Percentiles rank a stretch among this genome's conserved stretches.
Conservation (phyloP, 495 filamentous ascomycete species). For the Podospora conica region DNA sequence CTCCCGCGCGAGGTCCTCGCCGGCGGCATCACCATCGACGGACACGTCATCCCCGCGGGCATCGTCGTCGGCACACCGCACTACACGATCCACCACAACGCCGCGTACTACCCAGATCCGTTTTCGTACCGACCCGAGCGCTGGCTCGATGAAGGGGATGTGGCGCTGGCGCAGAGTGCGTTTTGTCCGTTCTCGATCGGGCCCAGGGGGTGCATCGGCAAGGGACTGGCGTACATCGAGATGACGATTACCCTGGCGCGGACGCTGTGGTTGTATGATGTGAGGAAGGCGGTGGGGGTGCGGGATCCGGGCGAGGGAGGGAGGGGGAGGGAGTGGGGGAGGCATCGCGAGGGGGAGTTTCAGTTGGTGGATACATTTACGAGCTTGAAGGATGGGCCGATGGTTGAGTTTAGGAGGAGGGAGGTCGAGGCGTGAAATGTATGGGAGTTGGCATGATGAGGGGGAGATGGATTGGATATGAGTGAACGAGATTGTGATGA, state of each 20-base stretch:
- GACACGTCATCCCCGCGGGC: constrained; percentile 47
- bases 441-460: too few relatives aligned
- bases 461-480: background rate
- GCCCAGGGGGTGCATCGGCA: constrained; percentile 53
- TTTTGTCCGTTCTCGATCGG: constrained; percentile 56
- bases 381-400: constrained; percentile 50
- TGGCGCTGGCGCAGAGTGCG: constrained; percentile 42
- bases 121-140: constrained; percentile 50
- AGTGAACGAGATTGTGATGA: background rate
- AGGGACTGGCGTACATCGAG: constrained; percentile 50
- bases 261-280: constrained; percentile 43
- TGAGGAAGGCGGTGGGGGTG: constrained; percentile 37
- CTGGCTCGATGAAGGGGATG: constrained; percentile 44
- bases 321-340: constrained; percentile 38
- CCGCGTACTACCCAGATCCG: constrained; percentile 46
- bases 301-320: constrained; percentile 38
- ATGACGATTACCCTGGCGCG: constrained; percentile 45
- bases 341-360: constrained; percentile 43
- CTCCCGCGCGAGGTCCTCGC: constrained; percentile 56
- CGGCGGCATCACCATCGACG: constrained; percentile 55
- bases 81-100: constrained; percentile 53
- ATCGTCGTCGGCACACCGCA: constrained; percentile 48
- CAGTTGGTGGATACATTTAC: constrained; percentile 55
- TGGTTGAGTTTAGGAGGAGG: constrained; percentile 48
- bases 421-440: constrained; percentile 7